Base-by-base conservation (phyloP, 805 yeast genomes). In the Schizosaccharomyces octosporus region DNA sequence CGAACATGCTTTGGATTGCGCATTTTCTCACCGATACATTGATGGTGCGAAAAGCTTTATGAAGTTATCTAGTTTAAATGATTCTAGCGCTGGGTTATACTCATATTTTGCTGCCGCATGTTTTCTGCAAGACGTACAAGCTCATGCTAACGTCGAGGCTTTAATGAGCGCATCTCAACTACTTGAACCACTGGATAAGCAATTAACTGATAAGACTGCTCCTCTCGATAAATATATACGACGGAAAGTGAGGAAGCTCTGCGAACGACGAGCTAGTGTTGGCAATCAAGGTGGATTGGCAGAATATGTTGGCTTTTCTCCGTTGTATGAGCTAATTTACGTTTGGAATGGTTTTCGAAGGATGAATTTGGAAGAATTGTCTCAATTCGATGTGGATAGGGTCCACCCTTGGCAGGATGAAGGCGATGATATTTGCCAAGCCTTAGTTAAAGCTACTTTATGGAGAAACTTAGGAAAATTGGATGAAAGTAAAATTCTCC, bases 51-150 rank as follows among this genome's bases (percentile, higher is more conserved):
- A 11, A 4, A 51, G 57, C 15, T 51, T 51, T 29, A 7, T 51
- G n/a, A 21, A 51, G 36, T 29, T 51, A 17, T 51, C 57, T 17
- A 51, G 36, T 7, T 29, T 51, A 9, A 51, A 51, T 51, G 57
- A 51, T 29, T 51, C 57, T 21, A 51, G 57, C 15, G 21, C 57
- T 1, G 57, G 31, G 36, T 29, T 51, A 17, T 51, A 51, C 36
- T 51, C 57, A 11, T 51, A 51, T 6, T 51, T 51, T 24, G 57
- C 57, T 51, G 57, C 57, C n/a, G 57, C 57, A 7, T 51, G 57
- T n/a, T 51, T 51, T 29, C 15, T 51, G 32, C 57, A 51, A 29
- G 57, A 51, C 15, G 57, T 51, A 3, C 57, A 29, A 2, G 57
- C 27, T 4, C 3, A 51, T 29, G 57, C 36, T 19, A 51, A 51